These are phyloP conservation scores for Podaxis rugospora DNA, from an alignment of 768 basidiomycete genomes.

Conservation along the genomic window DNA sequence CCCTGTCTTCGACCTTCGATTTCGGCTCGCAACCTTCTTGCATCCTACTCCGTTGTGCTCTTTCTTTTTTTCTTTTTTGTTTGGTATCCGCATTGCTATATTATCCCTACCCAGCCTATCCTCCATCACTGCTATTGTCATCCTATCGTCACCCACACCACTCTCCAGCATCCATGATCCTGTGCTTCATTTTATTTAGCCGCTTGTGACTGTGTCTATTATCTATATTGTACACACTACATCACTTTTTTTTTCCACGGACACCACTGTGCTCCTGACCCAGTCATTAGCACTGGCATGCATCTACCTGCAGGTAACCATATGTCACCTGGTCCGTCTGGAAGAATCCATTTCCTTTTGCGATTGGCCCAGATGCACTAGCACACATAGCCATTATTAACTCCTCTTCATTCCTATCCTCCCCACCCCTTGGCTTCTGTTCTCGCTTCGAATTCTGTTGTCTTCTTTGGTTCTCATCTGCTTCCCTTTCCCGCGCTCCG, in stretches of 20 bases:
- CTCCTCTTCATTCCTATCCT: neutral
- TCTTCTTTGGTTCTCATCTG: neutral
- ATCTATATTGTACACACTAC: slow-evolving; percentile 6
- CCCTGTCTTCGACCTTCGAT: neutral
- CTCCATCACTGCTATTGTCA: neutral
- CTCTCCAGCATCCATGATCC: neutral
- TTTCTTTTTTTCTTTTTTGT: slow-evolving; percentile 6
- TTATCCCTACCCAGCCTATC: neutral
- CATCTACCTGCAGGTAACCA: slow-evolving; percentile 10
- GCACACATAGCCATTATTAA: slow-evolving; percentile 6
- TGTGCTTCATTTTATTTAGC: neutral
- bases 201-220: neutral
- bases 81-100: slow-evolving; percentile 7
- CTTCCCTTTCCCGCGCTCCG: slow-evolving; percentile 7
- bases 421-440: slow-evolving; percentile 6
- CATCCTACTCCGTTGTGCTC: neutral
- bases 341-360: slow-evolving; percentile 10
- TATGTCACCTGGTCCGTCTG: slow-evolving; percentile 3
- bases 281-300: slow-evolving; percentile 1
- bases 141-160: neutral
- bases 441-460: slow-evolving; percentile 7
- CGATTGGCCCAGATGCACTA: slow-evolving; percentile 5
- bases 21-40: slow-evolving; percentile 5
- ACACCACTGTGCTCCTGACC: neutral
- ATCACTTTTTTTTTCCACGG: slow-evolving; percentile 1